Evolutionary conservation across 805 yeast genomes (phyloP), one percentile per base, ranked within the genome.

Genomic region (Wickerhamiella galacta): DNA sequence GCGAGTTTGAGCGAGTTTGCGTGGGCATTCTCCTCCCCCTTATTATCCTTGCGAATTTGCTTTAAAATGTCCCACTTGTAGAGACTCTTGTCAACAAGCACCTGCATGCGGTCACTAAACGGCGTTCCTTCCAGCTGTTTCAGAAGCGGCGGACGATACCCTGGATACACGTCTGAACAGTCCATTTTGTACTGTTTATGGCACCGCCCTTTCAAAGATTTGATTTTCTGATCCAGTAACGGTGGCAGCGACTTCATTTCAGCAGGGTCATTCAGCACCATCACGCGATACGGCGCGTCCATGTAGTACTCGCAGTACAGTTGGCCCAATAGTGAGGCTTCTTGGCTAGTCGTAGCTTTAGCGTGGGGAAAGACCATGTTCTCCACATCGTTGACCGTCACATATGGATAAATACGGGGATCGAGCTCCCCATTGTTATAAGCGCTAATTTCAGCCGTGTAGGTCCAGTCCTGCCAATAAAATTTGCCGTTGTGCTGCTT

Each of bases 261-360:
- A 0, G 83, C 78, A n/a, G 95, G 95, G 40, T 58, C 65, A 3
- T 80, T 77, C 30, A 77, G 48, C 3, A 82, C 61, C 16, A 77
- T 55, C 6, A 73, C 77, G 6, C 78, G 65, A 12, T 16, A 31
- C 19, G 28, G 28, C 6, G 18, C 28, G 16, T 17, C 18, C 28
- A 25, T 25, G 6, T 11, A 18, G 18, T 25, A 8, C 9, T 12
- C 10, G 18, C 16, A 10, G 18, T 25, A 25, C n/a, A 25, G 18
- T 18, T 15, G 19, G 11, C 28, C 28, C 6, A 25, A 5, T 10
- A 25, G 16, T n/a, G n/a, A n/a, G n/a, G n/a, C n/a, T n/a, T n/a
- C n/a, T n/a, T n/a, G n/a, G n/a, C n/a, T n/a, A n/a, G n/a, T n/a
- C n/a, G n/a, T n/a, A n/a, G n/a, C n/a, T n/a, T n/a, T n/a, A n/a